These are phyloP conservation scores for Globisporangium nodosum DNA, from an alignment of 352 stramenopile species.

Conservation along the genomic window DNA sequence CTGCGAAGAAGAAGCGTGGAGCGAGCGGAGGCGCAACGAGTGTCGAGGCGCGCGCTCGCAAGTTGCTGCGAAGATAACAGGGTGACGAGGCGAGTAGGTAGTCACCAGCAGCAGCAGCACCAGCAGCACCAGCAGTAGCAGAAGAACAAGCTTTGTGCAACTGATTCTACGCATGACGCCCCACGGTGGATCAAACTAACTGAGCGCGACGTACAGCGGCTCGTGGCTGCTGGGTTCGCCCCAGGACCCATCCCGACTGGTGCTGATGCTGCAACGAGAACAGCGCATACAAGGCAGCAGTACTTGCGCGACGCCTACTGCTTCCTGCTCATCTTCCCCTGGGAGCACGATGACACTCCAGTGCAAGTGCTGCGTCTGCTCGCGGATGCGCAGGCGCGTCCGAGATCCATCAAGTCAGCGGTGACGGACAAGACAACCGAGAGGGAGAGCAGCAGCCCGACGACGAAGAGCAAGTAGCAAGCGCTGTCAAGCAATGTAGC, in stretches of 20 bases:
- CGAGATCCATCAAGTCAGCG: not conserved
- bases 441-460: not conserved
- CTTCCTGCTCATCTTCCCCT: constrained; percentile 9
- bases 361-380: constrained; percentile 14
- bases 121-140: too few relatives aligned
- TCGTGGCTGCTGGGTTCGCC: constrained; percentile 4
- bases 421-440: not conserved
- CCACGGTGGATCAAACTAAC: constrained; percentile 6
- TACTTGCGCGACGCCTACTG: constrained; percentile 4
- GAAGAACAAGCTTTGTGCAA: too few relatives aligned
- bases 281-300: not conserved
- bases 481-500: too few relatives aligned
- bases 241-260: not conserved
- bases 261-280: not conserved
- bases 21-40: too few relatives aligned
- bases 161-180: not conserved
- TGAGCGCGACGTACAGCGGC: constrained; percentile 4
- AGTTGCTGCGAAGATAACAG: too few relatives aligned
- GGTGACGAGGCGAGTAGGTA: too few relatives aligned
- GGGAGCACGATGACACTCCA: constrained; percentile 1
- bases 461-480: not conserved
- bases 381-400: not conserved
- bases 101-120: too few relatives aligned
- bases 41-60: too few relatives aligned
- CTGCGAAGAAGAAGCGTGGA: too few relatives aligned